Conservation (phyloP, 2,329 filamentous ascomycete species). For the Sclerotinia borealis region DNA sequence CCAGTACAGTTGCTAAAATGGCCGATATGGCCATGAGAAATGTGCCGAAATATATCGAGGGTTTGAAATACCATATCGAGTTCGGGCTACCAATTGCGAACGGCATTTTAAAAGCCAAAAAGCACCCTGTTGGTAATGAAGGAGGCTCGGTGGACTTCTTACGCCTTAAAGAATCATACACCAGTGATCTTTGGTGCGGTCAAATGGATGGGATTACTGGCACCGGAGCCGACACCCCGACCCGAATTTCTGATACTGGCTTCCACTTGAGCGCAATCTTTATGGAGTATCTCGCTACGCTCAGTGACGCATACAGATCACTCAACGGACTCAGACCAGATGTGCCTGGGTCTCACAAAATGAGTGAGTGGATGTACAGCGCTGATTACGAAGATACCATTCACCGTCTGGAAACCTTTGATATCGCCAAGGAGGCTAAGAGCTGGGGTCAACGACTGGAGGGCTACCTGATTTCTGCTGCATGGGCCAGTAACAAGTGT, state of each 20-base stretch:
- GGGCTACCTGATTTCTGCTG: background rate
- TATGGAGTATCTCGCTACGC: background rate
- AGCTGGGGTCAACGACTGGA: background rate
- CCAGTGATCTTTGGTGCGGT: background rate
- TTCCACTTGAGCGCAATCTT: background rate
- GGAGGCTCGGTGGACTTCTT: background rate
- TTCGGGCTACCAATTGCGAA: too few relatives aligned
- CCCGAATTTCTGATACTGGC: background rate
- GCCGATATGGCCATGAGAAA: too few relatives aligned
- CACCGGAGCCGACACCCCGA: background rate
- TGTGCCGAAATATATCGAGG: too few relatives aligned
- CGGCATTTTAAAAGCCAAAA: background rate
- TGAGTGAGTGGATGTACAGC: constrained; percentile 2
- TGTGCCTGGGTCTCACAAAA: background rate
- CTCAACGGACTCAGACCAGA: background rate
- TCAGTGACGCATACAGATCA: background rate
- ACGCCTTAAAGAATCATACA: background rate
- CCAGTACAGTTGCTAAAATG: too few relatives aligned
- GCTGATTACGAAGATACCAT: background rate
- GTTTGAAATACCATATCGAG: too few relatives aligned
- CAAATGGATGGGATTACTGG: background rate
- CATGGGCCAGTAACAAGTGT: constrained; percentile 6
- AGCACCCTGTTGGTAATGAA: background rate
- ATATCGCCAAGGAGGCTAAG: background rate
- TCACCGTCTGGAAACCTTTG: background rate